Evolutionary conservation across 257 asterid species (phyloP), one percentile per base, ranked within the genome.

Genomic region (Thymus mandschuricus): DNA sequence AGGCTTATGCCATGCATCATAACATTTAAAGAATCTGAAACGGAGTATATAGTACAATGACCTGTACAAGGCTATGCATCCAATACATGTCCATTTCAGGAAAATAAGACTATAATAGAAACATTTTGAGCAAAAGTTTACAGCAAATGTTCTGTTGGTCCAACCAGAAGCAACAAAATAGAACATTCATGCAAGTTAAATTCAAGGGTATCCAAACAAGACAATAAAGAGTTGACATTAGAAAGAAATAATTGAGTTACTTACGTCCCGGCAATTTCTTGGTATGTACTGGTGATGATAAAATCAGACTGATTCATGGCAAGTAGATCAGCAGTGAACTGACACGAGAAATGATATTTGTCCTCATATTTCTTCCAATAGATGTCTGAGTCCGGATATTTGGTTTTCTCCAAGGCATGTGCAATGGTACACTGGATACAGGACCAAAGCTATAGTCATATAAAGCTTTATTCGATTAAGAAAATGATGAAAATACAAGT

Each of bases 221-320:
- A 38, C 41, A 38, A 38, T 21, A 38, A 38, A 38, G 6, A 5
- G 4, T 4, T 10, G 48, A 56, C 56, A 44, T 10, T 40, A 60
- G 15, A 34, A 74, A 61, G 62, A 15, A 69, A 67, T 38, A 57
- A 5, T 59, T 5, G 40, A 7, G 58, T 40, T 58, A 74, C 99
- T 83, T 84, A 92, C 99, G 98, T 92, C 74, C 99, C 99, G 1
- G 99, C 98, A 74, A 95, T 95, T 84, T 92, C 98, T 80, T 95
- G 99, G 87, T 89, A 95, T 21, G 99, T 95, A 71, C 99, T 92
- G 69, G 99, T 92, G 81, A 95, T 89, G 60, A 95, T 95, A 46
- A 95, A 95, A 77, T 95, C 99, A 12, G 99, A 92, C 76, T 84
- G 77, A 66, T 95, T 92, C 99, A 95, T 95, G 79, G 99, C 93